Conservation (phyloP, 192 early-diverging fungal genomes). For the Coemansia sp. region DNA sequence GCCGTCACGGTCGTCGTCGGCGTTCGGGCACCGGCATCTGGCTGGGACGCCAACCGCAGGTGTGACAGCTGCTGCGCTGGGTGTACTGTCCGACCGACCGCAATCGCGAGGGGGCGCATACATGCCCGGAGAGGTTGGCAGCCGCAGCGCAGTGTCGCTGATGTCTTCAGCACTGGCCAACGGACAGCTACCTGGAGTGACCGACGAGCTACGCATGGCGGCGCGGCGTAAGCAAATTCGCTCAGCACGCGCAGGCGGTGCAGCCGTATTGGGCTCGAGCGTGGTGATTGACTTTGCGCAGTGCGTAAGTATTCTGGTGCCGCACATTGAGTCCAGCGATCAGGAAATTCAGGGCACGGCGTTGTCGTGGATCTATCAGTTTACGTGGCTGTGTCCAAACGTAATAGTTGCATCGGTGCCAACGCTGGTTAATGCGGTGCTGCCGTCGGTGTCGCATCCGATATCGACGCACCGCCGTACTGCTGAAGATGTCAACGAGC, state of each 20-base stretch:
- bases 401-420: conserved; percentile 84
- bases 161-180: conserved; percentile 32
- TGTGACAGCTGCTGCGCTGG: conserved; percentile 5
- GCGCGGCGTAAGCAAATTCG: conserved; percentile 42
- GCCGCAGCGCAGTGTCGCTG: conserved; percentile 28
- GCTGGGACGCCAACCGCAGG: neutral
- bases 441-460: conserved; percentile 85
- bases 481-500: conserved; percentile 81
- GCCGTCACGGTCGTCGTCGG: conserved; percentile 26
- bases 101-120: neutral
- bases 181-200: conserved; percentile 13
- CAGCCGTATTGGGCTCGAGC: conserved; percentile 13
- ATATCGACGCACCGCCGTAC: conserved; percentile 64
- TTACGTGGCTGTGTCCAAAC: conserved; percentile 78
- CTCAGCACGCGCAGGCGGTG: conserved; percentile 22
- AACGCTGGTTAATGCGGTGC: conserved; percentile 73
- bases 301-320: conserved; percentile 80
- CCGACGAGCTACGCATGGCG: conserved; percentile 47
- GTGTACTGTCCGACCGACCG: conserved; percentile 7
- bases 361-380: conserved; percentile 88
- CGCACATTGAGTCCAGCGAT: conserved; percentile 68
- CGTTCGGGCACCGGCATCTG: conserved; percentile 13
- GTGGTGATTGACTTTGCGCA: conserved; percentile 73
- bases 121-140: neutral
- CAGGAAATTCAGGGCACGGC: conserved; percentile 94